phyloP scores from a whole-genome alignment of 2,329 filamentous ascomycete genomes.

The Scytalidium sp. region DNA sequence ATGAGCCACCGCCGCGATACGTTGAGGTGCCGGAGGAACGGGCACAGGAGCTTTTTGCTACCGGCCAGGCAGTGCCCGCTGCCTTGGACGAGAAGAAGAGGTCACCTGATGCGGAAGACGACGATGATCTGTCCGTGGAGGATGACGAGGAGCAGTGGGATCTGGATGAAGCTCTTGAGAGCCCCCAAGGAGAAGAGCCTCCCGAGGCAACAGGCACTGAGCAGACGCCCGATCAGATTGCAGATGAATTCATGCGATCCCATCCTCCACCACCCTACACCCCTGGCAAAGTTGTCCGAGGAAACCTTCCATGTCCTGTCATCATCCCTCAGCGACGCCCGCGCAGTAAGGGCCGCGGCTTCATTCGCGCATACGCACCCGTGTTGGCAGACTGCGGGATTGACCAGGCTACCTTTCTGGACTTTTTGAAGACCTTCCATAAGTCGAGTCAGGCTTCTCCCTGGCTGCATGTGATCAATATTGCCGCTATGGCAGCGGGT shows the following conservation, averaged over 20 bases:
- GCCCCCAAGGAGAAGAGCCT: neutral
- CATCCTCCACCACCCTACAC: constrained; percentile 17
- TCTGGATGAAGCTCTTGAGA: constrained; percentile 18
- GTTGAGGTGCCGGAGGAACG: constrained; percentile 15
- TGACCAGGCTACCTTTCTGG: constrained; percentile 43
- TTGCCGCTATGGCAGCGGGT: constrained; percentile 35
- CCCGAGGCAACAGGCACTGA: constrained; percentile 3
- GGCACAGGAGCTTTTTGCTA: constrained; percentile 14
- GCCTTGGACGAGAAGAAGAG: constrained; percentile 8
- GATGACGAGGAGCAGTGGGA: constrained; percentile 23
- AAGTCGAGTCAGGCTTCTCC: constrained; percentile 35
- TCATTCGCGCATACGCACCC: constrained; percentile 51
- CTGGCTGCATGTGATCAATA: constrained; percentile 38
- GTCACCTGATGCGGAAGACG: constrained; percentile 5
- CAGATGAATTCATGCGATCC: constrained; percentile 14
- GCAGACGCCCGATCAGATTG: constrained; percentile 9
- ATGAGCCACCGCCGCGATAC: constrained; percentile 18
- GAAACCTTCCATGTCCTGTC: constrained; percentile 39
- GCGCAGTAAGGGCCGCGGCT: constrained; percentile 43
- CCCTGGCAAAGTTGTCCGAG: neutral
- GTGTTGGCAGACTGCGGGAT: constrained; percentile 43
- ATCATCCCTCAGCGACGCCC: constrained; percentile 51
- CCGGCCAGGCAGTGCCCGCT: constrained; percentile 14
- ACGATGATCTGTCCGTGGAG: constrained; percentile 13
- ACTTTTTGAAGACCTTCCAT: constrained; percentile 46